Conservation (phyloP, 2,329 filamentous ascomycete genomes). For the Westerdykella sp. region DNA sequence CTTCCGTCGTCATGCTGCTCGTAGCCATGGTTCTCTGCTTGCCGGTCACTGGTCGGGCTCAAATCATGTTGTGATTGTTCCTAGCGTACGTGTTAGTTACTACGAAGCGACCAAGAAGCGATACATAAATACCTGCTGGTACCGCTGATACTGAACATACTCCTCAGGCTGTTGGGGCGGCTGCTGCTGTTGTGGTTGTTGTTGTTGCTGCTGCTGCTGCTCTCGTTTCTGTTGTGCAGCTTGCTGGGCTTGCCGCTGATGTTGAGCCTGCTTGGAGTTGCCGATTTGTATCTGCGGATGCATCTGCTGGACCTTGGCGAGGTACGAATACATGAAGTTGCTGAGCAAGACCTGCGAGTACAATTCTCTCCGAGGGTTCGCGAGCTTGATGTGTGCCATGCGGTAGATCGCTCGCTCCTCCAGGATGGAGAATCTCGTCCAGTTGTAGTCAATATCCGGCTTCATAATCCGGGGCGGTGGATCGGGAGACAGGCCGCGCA, state of each 20-base stretch:
- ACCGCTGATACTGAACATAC: slow-evolving; percentile 36
- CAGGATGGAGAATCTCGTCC: slow-evolving; percentile 89
- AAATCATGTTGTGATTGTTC: slow-evolving; percentile 7
- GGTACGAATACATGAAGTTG: slow-evolving; percentile 99
- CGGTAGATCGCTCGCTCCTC: slow-evolving; percentile 96
- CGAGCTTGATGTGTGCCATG: slow-evolving; percentile 97
- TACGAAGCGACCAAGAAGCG: slow-evolving; percentile 9
- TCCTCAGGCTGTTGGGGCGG: slow-evolving; percentile 40
- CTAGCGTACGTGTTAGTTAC: slow-evolving; percentile 10
- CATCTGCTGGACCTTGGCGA: slow-evolving; percentile 98
- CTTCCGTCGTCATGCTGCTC: slow-evolving; percentile 15
- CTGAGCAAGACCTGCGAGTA: slow-evolving; percentile 93
- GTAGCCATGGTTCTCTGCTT: not conserved
- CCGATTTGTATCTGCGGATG: slow-evolving; percentile 91
- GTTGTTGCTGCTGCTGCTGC: slow-evolving; percentile 50
- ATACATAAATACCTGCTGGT: slow-evolving; percentile 26
- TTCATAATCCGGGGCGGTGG: slow-evolving; percentile 62
- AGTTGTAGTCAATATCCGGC: slow-evolving; percentile 90
- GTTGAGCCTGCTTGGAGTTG: slow-evolving; percentile 68
- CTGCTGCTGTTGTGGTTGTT: slow-evolving; percentile 53
- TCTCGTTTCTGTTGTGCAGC: slow-evolving; percentile 36
- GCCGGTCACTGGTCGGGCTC: not conserved
- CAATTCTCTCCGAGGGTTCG: slow-evolving; percentile 87
- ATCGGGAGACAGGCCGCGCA: slow-evolving; percentile 74
- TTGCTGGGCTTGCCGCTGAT: slow-evolving; percentile 52